Base-by-base conservation (phyloP, 1,284 basidiomycete species). In the Rhizoctonia solani region DNA sequence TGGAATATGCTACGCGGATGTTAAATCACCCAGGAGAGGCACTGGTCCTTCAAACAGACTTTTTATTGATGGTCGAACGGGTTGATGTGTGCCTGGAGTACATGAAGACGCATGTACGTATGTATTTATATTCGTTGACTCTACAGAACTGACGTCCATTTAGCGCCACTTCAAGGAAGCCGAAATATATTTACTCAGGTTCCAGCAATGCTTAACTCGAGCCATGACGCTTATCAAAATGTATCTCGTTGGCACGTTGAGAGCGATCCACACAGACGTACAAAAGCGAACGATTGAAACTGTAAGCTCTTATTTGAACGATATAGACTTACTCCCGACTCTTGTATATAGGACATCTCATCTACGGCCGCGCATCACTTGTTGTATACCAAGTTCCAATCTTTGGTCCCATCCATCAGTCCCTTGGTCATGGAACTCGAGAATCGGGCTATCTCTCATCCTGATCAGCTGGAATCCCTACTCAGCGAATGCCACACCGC, bases 211-310 rank as follows among this genome's bases (percentile, higher is more conserved):
- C 76, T 88, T 97, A 84, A 95, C 92, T 0, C 86, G 95, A 37
- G 91, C 93, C 23, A 96, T 97, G 94, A 96, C 93, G 0, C 82
- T 98, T 56, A 93, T 97, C 79, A 95, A 92, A 75, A 93, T 97
- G 85, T 93, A 90, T 77, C 95, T 96, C 73, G 87, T 95, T 23
- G 88, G 89, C 3, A 88, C 90, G 1, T 80, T 97, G 11, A 83
- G 87, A 65, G 85, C 87, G 0, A 81, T 95, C 11, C 85, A 87
- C 0, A 78, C 84, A 23, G 92, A 96, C 72, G 83, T 95, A 13
- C 83, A 83, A 1, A 88, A 83, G 72, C 84, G 90, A 8, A 75
- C 94, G 53, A 81, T 82, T 0, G 91, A 93, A 72, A 90, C 88
- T 80, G 90, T 87, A 66, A 37, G 75, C 68, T 19, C 9, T 42